Conservation (phyloP, 2,329 filamentous ascomycete genomes). For the Sordariomycetes sp. region DNA sequence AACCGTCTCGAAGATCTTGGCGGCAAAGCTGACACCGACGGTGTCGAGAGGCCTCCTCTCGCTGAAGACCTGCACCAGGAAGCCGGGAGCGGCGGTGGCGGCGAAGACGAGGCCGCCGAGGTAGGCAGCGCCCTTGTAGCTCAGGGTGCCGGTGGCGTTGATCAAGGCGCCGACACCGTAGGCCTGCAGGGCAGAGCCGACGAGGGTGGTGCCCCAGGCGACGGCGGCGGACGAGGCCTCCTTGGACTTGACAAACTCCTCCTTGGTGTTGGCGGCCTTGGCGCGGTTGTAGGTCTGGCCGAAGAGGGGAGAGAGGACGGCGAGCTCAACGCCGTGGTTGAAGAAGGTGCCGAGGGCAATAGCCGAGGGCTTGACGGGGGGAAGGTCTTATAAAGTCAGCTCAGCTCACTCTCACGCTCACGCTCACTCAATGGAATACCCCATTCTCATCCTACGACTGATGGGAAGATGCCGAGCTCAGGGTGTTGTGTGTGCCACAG, state of each 20-base stretch:
- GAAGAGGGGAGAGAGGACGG: constrained; percentile 81
- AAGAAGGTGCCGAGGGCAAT: constrained; percentile 94
- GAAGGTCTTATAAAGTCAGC: constrained; percentile 35
- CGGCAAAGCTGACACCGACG: constrained; percentile 73
- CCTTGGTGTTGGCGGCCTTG: constrained; percentile 84
- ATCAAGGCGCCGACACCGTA: constrained; percentile 85
- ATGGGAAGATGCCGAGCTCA: too few species aligned
- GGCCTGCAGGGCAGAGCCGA: constrained; percentile 80
- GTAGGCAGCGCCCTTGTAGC: constrained; percentile 96
- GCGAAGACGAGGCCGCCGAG: constrained; percentile 86
- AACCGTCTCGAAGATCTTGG: constrained; percentile 86
- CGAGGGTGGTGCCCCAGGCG: constrained; percentile 82
- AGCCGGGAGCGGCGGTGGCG: constrained; percentile 80
- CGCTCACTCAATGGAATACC: too few species aligned
- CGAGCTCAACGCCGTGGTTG: constrained; percentile 86
- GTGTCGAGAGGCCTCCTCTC: constrained; percentile 92
- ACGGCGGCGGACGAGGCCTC: constrained; percentile 82
- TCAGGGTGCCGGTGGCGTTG: constrained; percentile 90
- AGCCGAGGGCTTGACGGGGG: constrained; percentile 90
- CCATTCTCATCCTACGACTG: too few species aligned
- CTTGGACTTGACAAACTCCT: constrained; percentile 92
- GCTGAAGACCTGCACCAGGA: constrained; percentile 75
- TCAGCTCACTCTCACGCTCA: constrained; percentile 2
- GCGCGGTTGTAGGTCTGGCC: constrained; percentile 91
- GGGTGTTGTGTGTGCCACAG: too few species aligned